Conservation (phyloP, 371 early-diverging fungal species). For the Nematocida displodere region DNA sequence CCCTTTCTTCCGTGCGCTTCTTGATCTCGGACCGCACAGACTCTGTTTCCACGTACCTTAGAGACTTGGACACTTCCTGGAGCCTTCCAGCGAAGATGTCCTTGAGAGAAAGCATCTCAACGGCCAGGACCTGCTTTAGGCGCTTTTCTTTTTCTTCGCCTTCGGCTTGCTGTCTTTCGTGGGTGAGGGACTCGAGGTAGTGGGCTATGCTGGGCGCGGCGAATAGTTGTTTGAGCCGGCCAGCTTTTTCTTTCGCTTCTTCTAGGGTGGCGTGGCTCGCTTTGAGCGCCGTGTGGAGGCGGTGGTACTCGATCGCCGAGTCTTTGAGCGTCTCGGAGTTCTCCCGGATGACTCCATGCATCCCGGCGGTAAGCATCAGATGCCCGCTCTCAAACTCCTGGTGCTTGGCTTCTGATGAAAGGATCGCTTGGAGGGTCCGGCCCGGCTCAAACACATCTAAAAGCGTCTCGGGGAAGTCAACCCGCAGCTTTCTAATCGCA, state of each 20-base stretch:
- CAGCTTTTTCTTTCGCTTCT: background rate
- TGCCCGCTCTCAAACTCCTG: constrained; percentile 13
- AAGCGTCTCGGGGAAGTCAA: constrained; percentile 24
- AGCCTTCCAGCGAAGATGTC: constrained; percentile 29
- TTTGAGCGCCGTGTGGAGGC: background rate
- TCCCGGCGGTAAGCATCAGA: constrained; percentile 21
- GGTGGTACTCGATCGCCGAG: constrained; percentile 26
- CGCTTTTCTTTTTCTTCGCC: background rate
- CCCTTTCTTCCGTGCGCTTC: constrained; percentile 4
- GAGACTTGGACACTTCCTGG: background rate
- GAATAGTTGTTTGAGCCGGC: background rate
- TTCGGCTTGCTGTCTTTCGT: background rate
- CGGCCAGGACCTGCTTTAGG: constrained; percentile 26
- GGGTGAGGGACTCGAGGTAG: constrained; percentile 11
- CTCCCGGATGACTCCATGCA: constrained; percentile 5
- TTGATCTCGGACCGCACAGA: constrained; percentile 4
- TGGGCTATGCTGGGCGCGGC: background rate
- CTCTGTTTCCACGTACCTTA: constrained; percentile 11
- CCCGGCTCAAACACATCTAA: constrained; percentile 26
- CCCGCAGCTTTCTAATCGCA: constrained; percentile 28
- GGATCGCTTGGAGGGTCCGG: constrained; percentile 11
- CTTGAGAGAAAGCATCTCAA: constrained; percentile 21
- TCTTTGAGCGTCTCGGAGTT: constrained; percentile 21
- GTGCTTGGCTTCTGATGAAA: constrained; percentile 19
- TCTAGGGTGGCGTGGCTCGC: background rate